These are phyloP conservation scores for Leccinum boreale DNA, from an alignment of 768 basidiomycete species.

Conservation along the genomic window DNA sequence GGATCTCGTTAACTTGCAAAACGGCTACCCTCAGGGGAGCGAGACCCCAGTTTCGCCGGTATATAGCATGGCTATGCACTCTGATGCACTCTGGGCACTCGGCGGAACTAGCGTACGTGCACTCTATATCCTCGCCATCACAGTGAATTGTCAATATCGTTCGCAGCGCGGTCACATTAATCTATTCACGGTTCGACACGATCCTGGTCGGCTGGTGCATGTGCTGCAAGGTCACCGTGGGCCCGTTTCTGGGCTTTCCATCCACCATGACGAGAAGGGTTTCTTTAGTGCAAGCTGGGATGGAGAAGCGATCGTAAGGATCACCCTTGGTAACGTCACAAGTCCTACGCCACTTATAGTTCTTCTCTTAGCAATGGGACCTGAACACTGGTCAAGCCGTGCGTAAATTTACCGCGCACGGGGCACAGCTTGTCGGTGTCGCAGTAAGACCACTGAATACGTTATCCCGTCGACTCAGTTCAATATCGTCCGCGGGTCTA, in stretches of 20 bases:
- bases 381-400: constrained; percentile 83
- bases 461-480: constrained; percentile 30
- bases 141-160: constrained; percentile 18
- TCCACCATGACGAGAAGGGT: constrained; percentile 79
- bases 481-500: constrained; percentile 25
- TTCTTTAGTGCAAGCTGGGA: constrained; percentile 96
- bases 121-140: constrained; percentile 14
- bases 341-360: constrained; percentile 5
- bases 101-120: constrained; percentile 78
- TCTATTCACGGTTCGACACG: constrained; percentile 89
- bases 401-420: constrained; percentile 76
- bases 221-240: constrained; percentile 65
- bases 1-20: constrained; percentile 20
- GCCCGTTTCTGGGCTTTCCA: constrained; percentile 80
- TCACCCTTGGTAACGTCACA: background rate
- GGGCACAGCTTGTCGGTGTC: constrained; percentile 79
- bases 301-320: constrained; percentile 75
- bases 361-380: constrained; percentile 84
- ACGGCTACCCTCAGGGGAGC: constrained; percentile 39
- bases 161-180: constrained; percentile 84
- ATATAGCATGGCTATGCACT: constrained; percentile 88
- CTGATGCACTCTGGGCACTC: constrained; percentile 90
- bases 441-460: constrained; percentile 65
- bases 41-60: constrained; percentile 65
- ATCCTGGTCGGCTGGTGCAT: constrained; percentile 77